Percentiles rank a stretch among this genome's conserved stretches.
Conservation (phyloP, 768 basidiomycete species). For the Termitomyces sp. region DNA sequence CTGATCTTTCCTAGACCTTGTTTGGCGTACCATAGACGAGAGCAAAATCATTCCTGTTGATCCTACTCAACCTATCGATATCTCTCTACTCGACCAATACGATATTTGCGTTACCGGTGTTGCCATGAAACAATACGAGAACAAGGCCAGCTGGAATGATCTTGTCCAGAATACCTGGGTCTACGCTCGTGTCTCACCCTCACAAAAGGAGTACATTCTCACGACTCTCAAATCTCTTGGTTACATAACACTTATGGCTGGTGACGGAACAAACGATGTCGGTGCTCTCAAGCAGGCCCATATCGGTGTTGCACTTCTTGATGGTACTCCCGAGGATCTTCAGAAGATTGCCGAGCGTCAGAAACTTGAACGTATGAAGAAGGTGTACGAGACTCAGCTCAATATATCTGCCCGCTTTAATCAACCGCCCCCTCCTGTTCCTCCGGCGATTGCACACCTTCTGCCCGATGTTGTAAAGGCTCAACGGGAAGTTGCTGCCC, state of each 20-base stretch:
- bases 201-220: constrained; percentile 94
- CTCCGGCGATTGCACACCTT: constrained; percentile 78
- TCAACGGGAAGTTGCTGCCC: constrained; percentile 73
- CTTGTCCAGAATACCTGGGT: constrained; percentile 97
- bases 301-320: constrained; percentile 73
- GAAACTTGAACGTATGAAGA: constrained; percentile 66
- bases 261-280: constrained; percentile 98
- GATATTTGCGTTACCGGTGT: constrained; percentile 97
- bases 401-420: constrained; percentile 87
- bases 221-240: constrained; percentile 86
- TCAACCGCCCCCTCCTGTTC: constrained; percentile 92
- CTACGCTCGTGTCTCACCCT: constrained; percentile 94
- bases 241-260: constrained; percentile 95
- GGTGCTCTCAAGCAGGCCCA: constrained; percentile 98
- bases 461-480: constrained; percentile 90
- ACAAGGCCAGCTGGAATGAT: constrained; percentile 62
- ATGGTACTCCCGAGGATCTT: constrained; percentile 9
- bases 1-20: constrained; percentile 51
- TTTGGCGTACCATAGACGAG: constrained; percentile 94
- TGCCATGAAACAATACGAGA: constrained; percentile 84
- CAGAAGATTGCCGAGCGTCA: constrained; percentile 8
- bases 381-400: constrained; percentile 95
- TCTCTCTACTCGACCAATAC: constrained; percentile 72
- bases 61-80: constrained; percentile 73
- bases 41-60: constrained; percentile 83